These are phyloP conservation scores for Aspergillus viridinutans DNA, from an alignment of 2,329 filamentous ascomycete genomes.

Conservation along the genomic window DNA sequence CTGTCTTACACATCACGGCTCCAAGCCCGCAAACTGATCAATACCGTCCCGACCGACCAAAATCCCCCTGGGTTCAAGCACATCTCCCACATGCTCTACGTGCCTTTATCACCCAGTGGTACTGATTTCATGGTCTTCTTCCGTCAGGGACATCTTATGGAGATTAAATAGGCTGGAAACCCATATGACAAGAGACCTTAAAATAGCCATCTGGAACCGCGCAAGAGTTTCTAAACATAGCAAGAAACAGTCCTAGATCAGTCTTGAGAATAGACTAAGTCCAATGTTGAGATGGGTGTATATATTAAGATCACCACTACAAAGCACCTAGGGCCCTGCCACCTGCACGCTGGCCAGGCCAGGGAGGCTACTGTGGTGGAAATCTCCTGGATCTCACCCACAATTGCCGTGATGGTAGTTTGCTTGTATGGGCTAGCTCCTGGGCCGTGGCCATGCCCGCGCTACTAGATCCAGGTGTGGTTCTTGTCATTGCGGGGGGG, in stretches of 20 bases:
- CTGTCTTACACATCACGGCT: slow-evolving; percentile 80
- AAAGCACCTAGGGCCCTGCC: no score
- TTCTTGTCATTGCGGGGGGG: no score
- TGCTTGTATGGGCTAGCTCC: no score
- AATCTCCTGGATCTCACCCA: no score
- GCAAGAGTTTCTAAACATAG: slow-evolving; percentile 79
- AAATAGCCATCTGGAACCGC: slow-evolving; percentile 68
- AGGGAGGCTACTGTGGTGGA: no score
- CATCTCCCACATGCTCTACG: slow-evolving; percentile 74
- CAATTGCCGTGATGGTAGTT: no score
- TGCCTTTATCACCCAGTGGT: slow-evolving; percentile 72
- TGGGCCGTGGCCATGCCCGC: no score
- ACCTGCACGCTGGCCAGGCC: no score
- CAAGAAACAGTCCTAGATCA: slow-evolving; percentile 75
- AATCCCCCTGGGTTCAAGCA: slow-evolving; percentile 77
- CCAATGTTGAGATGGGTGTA: slow-evolving; percentile 70
- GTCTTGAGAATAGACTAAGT: slow-evolving; percentile 82
- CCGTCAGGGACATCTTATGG: slow-evolving; percentile 69
- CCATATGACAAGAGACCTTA: slow-evolving; percentile 62
- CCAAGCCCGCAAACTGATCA: slow-evolving; percentile 82
- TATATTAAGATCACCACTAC: no score
- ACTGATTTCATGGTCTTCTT: slow-evolving; percentile 89
- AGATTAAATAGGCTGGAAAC: slow-evolving; percentile 74
- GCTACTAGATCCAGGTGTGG: no score
- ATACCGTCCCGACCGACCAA: slow-evolving; percentile 74